These are phyloP conservation scores for Pseudogymnoascus pannorum DNA, from an alignment of 2,329 filamentous ascomycete genomes.

Conservation along the genomic window DNA sequence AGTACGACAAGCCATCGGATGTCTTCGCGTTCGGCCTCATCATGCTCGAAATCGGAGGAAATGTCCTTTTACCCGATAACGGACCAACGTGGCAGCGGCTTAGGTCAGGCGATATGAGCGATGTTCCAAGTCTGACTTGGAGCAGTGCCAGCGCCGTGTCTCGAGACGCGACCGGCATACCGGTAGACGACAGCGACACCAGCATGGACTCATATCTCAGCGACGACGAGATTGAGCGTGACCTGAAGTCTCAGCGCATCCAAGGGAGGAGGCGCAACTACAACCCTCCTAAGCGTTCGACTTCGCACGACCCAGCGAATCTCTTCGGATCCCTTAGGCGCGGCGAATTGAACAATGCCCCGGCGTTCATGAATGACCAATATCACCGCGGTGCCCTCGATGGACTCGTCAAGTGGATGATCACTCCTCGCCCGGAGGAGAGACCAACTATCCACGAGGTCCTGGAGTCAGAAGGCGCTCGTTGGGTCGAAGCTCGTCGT, in stretches of 20 bases:
- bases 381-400: slow-evolving; percentile 70
- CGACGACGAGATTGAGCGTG: slow-evolving; percentile 32
- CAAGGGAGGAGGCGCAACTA: slow-evolving; percentile 24
- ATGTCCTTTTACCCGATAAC: slow-evolving; percentile 89
- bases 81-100: slow-evolving; percentile 86
- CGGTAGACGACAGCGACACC: slow-evolving; percentile 36
- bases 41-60: slow-evolving; percentile 88
- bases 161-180: slow-evolving; percentile 69
- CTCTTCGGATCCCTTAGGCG: slow-evolving; percentile 34
- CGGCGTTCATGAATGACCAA: slow-evolving; percentile 80
- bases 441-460: slow-evolving; percentile 72
- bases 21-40: slow-evolving; percentile 92
- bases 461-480: slow-evolving; percentile 63
- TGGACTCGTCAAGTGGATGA: slow-evolving; percentile 80
- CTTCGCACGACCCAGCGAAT: slow-evolving; percentile 29
- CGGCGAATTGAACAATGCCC: slow-evolving; percentile 61
- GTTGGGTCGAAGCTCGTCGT: slow-evolving; percentile 71
- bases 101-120: slow-evolving; percentile 79
- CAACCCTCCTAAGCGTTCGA: slow-evolving; percentile 23
- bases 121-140: slow-evolving; percentile 81
- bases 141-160: slow-evolving; percentile 63
- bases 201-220: slow-evolving; percentile 29
- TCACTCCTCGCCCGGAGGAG: slow-evolving; percentile 62
- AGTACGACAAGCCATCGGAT: slow-evolving; percentile 85
- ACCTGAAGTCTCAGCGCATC: slow-evolving; percentile 32